These are phyloP conservation scores for Kalanchoe fedtschenkoi DNA, from an alignment of 164 flowering plant species.

Conservation along the genomic window DNA sequence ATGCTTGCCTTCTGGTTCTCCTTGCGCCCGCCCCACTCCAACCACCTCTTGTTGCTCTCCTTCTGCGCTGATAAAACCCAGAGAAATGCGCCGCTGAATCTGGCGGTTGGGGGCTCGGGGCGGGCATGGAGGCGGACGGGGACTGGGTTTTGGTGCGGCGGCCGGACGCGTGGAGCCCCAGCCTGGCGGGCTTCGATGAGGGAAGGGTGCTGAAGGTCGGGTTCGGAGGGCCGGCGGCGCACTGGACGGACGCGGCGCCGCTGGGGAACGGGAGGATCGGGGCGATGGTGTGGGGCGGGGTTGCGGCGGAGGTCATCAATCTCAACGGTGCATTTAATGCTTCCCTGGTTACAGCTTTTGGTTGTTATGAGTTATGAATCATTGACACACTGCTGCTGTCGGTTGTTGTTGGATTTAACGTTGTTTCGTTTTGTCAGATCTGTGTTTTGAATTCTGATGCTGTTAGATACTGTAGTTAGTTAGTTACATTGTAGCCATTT, in stretches of 20 bases:
- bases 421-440: background rate
- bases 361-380: background rate
- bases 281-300: slow-evolving; percentile 93
- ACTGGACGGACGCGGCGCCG: slow-evolving; percentile 91
- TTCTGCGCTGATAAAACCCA: background rate
- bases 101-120: background rate
- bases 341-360: background rate
- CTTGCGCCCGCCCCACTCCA: too few relatives aligned
- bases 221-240: slow-evolving; percentile 54
- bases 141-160: slow-evolving; percentile 52
- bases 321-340: slow-evolving; percentile 53
- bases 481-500: background rate
- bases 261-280: slow-evolving; percentile 95
- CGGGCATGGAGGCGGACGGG: slow-evolving; percentile 22
- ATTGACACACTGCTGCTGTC: too few relatives aligned
- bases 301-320: slow-evolving; percentile 56
- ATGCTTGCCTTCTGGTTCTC: too few relatives aligned
- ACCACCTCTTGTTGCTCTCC: background rate
- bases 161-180: slow-evolving; percentile 45
- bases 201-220: slow-evolving; percentile 40
- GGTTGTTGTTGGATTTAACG: background rate
- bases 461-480: too few relatives aligned
- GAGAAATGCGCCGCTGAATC: background rate
- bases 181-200: slow-evolving; percentile 9
- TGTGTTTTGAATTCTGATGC: background rate